Base-by-base conservation (phyloP, 371 early-diverging fungal species). In the Polyrhizophydium stewartii region DNA sequence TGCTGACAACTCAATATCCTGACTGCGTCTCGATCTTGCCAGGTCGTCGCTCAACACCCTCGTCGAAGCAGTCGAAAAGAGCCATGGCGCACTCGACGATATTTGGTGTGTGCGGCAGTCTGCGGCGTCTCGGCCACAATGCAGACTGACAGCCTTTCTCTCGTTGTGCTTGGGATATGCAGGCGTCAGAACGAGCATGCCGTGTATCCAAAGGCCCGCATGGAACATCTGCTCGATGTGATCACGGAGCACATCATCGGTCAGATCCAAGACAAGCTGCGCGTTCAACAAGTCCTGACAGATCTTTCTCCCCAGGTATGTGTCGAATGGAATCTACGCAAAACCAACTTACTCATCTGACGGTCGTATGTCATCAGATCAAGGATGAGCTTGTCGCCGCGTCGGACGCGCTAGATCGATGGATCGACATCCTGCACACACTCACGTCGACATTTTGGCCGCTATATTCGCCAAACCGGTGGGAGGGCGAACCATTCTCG, bases 401-500 rank as follows among this genome's bases (percentile, higher is more conserved):
- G 0, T 35, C 52, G 2, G 55, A 70, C 31, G 37, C 64, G 9
- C 66, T 59, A 35, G 58, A 56, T 12, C 49, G 47, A 12, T 62
- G 66, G 58, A 60, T 58, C 13, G 58, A 63, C 2, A 56, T 64
- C 1, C n/a, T 66, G 7, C 25, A 24, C 6, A 68, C 69, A 12
- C 58, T 81, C 21, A 81, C 78, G 1, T 56, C 41, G 6, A 62
- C 65, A 55, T 63, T 77, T 40, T 80, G 81, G 81, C 76, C 81
- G 12, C 25, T 71, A 53, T 74, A 60, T 49, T 47, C 58, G 10
- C 62, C 72, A 2, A 69, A 80, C 65, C 67, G 56, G 12, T 80
- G 80, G 80, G 47, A 62, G 12, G 74, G 74, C 13, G 55, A 57
- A 16, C 30, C 61, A 16, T 69, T 71, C 40, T 55, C 37, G 25